Evolutionary conservation across 306 rosid species (phyloP).

Genomic region (Castanea sativa): DNA sequence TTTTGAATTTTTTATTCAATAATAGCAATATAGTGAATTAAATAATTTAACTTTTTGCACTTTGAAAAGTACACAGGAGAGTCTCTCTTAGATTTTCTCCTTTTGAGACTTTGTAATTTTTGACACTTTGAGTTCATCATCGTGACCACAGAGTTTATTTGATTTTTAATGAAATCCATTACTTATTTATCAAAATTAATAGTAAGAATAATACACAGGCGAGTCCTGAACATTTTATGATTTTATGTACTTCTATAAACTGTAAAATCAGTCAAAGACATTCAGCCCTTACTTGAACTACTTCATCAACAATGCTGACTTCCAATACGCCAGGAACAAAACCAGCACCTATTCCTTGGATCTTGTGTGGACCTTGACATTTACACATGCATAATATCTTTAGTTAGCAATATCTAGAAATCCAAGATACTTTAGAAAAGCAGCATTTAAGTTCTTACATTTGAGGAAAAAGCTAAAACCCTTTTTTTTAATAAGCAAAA

Average conservation of each 20-base stretch:
- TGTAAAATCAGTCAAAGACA: conserved; percentile 11
- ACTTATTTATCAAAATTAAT: no score
- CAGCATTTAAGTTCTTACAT: neutral
- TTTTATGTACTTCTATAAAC: neutral
- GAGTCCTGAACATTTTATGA: neutral
- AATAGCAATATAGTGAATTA: neutral
- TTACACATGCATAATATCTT: conserved; percentile 7
- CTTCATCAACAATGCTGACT: conserved; percentile 59
- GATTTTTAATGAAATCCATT: no score
- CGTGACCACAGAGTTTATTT: no score
- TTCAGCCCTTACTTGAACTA: conserved; percentile 55
- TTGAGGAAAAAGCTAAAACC: neutral
- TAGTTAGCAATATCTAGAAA: conserved; percentile 14
- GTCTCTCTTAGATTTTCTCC: neutral
- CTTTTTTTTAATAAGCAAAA: neutral
- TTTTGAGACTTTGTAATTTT: no score
- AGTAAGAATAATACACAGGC: no score
- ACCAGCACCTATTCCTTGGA: conserved; percentile 94
- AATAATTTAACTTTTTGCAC: neutral
- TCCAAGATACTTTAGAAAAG: neutral
- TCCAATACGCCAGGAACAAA: conserved; percentile 81
- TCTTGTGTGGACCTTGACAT: conserved; percentile 81
- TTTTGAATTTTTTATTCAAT: neutral
- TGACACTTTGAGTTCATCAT: no score
- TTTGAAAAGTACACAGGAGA: neutral